Evolutionary conservation across 2,329 filamentous ascomycete species (phyloP).

Genomic region (Aspergillus awamori): DNA sequence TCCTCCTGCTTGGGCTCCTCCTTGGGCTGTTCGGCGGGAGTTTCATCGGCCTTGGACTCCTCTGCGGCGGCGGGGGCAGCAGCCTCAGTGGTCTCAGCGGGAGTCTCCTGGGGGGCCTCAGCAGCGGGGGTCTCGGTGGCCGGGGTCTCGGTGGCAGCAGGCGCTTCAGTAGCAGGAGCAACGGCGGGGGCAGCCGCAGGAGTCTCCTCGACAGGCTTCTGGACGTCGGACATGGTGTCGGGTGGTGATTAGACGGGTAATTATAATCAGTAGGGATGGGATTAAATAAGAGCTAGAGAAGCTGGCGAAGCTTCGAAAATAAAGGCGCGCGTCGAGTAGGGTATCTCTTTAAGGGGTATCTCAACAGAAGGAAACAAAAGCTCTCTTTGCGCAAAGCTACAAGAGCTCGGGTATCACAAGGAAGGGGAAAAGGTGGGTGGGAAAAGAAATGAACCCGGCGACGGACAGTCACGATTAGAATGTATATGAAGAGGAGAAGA

Average conservation of each 20-base stretch:
- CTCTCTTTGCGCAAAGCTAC: constrained; percentile 33
- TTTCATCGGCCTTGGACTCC: constrained; percentile 38
- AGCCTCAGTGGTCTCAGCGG: constrained; percentile 39
- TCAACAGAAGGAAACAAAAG: constrained; percentile 38
- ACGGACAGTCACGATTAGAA: constrained; percentile 26
- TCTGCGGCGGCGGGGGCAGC: constrained; percentile 34
- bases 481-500: constrained; percentile 25
- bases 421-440: constrained; percentile 27
- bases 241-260: constrained; percentile 22
- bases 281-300: constrained; percentile 24
- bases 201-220: constrained; percentile 69
- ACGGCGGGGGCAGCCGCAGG: constrained; percentile 44
- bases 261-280: constrained; percentile 23
- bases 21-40: constrained; percentile 41
- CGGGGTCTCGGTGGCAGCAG: constrained; percentile 43
- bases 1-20: constrained; percentile 45
- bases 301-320: constrained; percentile 24
- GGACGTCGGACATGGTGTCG: constrained; percentile 70
- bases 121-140: constrained; percentile 35
- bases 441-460: constrained; percentile 24
- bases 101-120: constrained; percentile 39
- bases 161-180: constrained; percentile 40
- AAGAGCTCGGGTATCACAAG: constrained; percentile 46
- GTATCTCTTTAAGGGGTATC: constrained; percentile 38
- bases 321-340: constrained; percentile 20